phyloP scores from a whole-genome alignment of 805 yeast species.

The Nakazawaea populi region DNA sequence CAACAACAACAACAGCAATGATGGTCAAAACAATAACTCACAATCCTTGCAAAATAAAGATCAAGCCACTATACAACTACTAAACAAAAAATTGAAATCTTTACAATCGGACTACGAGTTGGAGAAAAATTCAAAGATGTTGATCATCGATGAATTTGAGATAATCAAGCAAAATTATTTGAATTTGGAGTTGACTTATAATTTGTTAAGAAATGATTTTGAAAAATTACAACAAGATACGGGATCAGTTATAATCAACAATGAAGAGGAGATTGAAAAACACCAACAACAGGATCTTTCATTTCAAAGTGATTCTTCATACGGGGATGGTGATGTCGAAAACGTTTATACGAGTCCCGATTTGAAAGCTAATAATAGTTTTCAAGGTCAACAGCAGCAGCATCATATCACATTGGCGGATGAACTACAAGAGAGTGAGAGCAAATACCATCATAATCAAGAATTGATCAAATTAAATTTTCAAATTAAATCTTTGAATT shows the following conservation, averaged over 20 bases:
- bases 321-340: slow-evolving; percentile 12
- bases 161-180: slow-evolving; percentile 32
- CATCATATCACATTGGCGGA: slow-evolving; percentile 3
- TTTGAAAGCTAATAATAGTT: not conserved
- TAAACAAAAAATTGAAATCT: slow-evolving; percentile 26
- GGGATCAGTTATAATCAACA: not conserved
- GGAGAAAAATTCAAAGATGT: slow-evolving; percentile 44
- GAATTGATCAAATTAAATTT: slow-evolving; percentile 46
- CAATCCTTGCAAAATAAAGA: not conserved
- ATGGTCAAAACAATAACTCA: not conserved
- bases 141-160: slow-evolving; percentile 51
- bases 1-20: not conserved
- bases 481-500: slow-evolving; percentile 45
- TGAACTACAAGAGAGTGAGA: not conserved
- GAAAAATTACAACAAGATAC: slow-evolving; percentile 16
- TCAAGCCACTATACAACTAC: slow-evolving; percentile 14
- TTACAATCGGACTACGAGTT: slow-evolving; percentile 45
- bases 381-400: not conserved
- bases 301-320: slow-evolving; percentile 7
- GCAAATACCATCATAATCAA: slow-evolving; percentile 25
- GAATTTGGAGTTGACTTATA: slow-evolving; percentile 22
- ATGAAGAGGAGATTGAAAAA: not conserved
- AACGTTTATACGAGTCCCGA: slow-evolving; percentile 13
- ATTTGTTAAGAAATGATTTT: slow-evolving; percentile 21
- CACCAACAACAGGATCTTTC: slow-evolving; percentile 1